Evolutionary conservation across 371 early-diverging fungal genomes (phyloP).

Genomic region (Apophysomyces trapeziformis): DNA sequence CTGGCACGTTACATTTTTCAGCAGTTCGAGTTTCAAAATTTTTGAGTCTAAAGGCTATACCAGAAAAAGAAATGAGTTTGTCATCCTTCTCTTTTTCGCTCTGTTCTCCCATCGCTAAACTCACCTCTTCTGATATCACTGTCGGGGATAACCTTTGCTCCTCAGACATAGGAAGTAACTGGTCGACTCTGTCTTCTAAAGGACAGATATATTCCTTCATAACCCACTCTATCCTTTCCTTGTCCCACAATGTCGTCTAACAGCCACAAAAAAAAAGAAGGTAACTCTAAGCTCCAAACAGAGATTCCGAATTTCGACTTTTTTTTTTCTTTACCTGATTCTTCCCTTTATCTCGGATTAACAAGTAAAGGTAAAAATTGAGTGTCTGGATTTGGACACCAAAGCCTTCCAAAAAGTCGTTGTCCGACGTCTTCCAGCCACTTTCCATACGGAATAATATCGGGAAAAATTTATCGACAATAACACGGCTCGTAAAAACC

Average conservation of each 20-base stretch:
- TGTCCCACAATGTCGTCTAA: constrained; percentile 19
- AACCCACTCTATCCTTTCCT: constrained; percentile 10
- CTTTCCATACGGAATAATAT: constrained; percentile 1
- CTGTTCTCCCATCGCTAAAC: no score
- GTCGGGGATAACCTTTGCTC: no score
- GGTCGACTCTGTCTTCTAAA: background rate
- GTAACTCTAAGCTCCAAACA: background rate
- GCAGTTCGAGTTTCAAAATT: background rate
- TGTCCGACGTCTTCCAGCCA: constrained; percentile 4
- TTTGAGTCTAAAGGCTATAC: constrained; percentile 8
- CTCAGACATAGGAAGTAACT: no score
- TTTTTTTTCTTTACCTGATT: constrained; percentile 22
- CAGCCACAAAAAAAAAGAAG: constrained; percentile 1
- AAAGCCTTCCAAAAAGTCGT: constrained; percentile 22
- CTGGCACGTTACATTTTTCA: background rate
- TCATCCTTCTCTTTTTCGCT: no score
- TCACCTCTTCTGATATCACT: no score
- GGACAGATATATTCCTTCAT: constrained; percentile 15
- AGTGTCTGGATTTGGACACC: constrained; percentile 42
- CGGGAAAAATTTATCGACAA: constrained; percentile 24
- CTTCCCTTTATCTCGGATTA: constrained; percentile 36
- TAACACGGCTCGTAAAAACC: constrained; percentile 15
- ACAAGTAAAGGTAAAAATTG: constrained; percentile 45
- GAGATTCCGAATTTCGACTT: background rate
- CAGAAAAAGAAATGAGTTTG: background rate